A percentile compares a stretch with the other conserved stretches of the same genome.
Conservation (phyloP, 2,329 filamentous ascomycete species). For the Colletotrichum brevisporum region DNA sequence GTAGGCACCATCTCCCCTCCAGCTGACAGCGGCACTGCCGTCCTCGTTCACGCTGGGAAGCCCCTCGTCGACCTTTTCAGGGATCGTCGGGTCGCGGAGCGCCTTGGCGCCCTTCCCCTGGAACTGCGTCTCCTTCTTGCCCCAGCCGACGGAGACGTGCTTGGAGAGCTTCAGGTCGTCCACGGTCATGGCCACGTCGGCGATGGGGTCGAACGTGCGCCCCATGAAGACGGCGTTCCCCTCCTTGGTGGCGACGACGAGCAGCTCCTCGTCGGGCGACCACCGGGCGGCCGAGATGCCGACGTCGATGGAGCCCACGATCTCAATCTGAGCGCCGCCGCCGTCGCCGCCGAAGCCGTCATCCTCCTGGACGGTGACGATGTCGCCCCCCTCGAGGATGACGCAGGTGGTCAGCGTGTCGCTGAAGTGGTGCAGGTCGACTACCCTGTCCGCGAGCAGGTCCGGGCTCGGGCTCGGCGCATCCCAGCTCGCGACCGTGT, state of each 20-base stretch:
- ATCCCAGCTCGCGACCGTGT: slow-evolving; percentile 86
- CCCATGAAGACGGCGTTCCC: slow-evolving; percentile 93
- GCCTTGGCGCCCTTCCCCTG: slow-evolving; percentile 91
- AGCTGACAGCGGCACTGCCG: slow-evolving; percentile 80
- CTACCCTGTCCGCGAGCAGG: slow-evolving; percentile 79
- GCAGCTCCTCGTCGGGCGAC: slow-evolving; percentile 95
- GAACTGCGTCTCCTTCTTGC: slow-evolving; percentile 98
- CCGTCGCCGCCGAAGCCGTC: slow-evolving; percentile 47
- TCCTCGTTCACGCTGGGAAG: slow-evolving; percentile 82
- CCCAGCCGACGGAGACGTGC: slow-evolving; percentile 98
- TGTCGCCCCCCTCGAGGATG: slow-evolving; percentile 90
- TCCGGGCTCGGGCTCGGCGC: slow-evolving; percentile 85
- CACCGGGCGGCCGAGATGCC: slow-evolving; percentile 91
- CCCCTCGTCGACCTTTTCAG: slow-evolving; percentile 91
- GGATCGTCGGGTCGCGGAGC: slow-evolving; percentile 92
- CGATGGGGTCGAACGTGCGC: slow-evolving; percentile 86
- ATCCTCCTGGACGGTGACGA: slow-evolving; percentile 85
- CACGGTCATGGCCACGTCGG: slow-evolving; percentile 77
- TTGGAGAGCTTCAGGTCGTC: slow-evolving; percentile 90
- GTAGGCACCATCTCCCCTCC: slow-evolving; percentile 94
- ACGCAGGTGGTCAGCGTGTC: slow-evolving; percentile 85
- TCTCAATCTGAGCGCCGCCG: slow-evolving; percentile 86
- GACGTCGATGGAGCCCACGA: slow-evolving; percentile 92
- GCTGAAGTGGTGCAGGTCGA: slow-evolving; percentile 87
- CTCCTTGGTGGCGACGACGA: slow-evolving; percentile 85